phyloP scores from a whole-genome alignment of 2,329 filamentous ascomycete genomes.

The Aspergillus tanneri region DNA sequence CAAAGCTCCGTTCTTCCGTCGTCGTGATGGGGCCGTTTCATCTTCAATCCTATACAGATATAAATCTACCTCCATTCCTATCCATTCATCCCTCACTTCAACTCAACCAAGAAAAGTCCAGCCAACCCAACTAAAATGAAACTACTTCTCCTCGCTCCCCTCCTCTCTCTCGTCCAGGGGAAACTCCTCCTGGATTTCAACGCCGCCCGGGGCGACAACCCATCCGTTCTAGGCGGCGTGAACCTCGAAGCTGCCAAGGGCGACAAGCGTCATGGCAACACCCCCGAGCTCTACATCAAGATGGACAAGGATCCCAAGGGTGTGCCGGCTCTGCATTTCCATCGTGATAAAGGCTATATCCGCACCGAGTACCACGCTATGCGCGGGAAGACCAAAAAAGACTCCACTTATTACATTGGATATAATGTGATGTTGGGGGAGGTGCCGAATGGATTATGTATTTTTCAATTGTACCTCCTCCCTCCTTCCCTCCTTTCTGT shows the following conservation, averaged over 20 bases:
- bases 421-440: conserved; percentile 13
- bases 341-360: conserved; percentile 17
- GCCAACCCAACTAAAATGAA: too few species aligned
- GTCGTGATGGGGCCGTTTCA: too few species aligned
- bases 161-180: neutral
- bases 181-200: conserved; percentile 11
- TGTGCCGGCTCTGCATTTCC: conserved; percentile 14
- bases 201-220: conserved; percentile 12
- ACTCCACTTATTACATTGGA: conserved; percentile 16
- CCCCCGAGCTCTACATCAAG: conserved; percentile 17
- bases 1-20: too few species aligned
- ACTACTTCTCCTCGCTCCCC: neutral
- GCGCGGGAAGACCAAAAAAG: conserved; percentile 7
- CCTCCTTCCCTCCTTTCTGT: neutral
- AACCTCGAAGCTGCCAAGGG: conserved; percentile 17
- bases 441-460: conserved; percentile 14
- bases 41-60: too few species aligned
- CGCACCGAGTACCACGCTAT: conserved; percentile 19
- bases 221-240: conserved; percentile 12
- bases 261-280: conserved; percentile 10
- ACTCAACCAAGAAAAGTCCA: too few species aligned
- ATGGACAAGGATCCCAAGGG: conserved; percentile 16
- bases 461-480: conserved; percentile 15
- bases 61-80: too few species aligned
- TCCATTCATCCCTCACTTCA: too few species aligned